Evolutionary conservation across 768 basidiomycete species (phyloP), one percentile per base, ranked within the genome.

Genomic region (Trametes gibbosa): DNA sequence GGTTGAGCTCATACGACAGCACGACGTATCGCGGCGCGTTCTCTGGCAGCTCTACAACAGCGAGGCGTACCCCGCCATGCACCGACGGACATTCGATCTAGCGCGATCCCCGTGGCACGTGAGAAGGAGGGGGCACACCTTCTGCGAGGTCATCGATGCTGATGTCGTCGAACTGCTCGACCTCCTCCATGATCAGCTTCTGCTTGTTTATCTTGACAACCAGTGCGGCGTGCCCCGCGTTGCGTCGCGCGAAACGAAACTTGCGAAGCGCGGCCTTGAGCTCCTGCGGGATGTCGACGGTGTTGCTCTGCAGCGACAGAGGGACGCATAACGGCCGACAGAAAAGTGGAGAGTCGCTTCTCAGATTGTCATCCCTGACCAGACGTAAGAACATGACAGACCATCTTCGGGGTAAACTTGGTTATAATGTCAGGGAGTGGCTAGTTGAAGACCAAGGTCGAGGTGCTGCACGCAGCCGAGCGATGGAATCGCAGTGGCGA

Each of bases 131-230:
- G 56, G 8, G 43, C 59, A 40, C 63, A 92, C 94, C 94, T 75
- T 94, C 87, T n/a, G 84, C 90, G 37, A 98, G 84, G 16, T 95
- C 92, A 65, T 90, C 89, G 57, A 94, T 84, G 55, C 79, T 80
- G 59, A 91, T 86, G 59, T 84, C 75, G 67, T 89, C 86, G 63
- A 90, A 86, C 68, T 87, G 84, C 54, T 93, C 90, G 32, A 86
- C 89, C 66, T 92, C 87, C 69, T 89, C 87, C 87, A 97, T 89
- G 63, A 84, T 68, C 58, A 95, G 81, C 66, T 85, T 79, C 40
- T 78, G 73, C 78, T 91, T 95, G 80, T 95, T 88, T 75, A 95
- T 92, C 84, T 95, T 95, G 73, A 95, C 85, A 65, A 93, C 76
- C 53, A 95, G 77, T 16, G 92, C 93, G 24, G 91, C 87, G 65